Conservation (phyloP, 78 protist species). For the Dictyostelium firmibasis region DNA sequence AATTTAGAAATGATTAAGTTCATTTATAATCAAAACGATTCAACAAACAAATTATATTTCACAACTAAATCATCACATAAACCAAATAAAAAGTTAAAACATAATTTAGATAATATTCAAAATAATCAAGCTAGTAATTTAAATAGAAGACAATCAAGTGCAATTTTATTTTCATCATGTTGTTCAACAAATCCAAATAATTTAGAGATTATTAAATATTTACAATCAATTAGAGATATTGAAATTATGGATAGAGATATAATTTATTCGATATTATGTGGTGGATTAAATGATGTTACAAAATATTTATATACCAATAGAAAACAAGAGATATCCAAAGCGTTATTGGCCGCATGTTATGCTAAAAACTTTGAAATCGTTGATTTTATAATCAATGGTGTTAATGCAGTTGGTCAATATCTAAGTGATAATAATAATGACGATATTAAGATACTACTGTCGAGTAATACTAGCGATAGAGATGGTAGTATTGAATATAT, state of each 20-base stretch:
- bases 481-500: neutral
- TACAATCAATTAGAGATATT: neutral
- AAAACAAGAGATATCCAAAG: neutral
- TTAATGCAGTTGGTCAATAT: neutral
- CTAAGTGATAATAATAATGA: neutral
- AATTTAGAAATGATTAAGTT: neutral
- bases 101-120: neutral
- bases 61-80: neutral
- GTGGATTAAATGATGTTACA: neutral
- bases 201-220: neutral
- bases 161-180: neutral
- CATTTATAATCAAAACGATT: neutral
- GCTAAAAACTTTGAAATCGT: neutral
- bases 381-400: neutral
- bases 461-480: neutral
- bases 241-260: neutral
- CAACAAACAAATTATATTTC: neutral
- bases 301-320: neutral
- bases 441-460: neutral
- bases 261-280: neutral
- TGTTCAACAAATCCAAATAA: neutral
- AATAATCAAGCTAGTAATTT: neutral
- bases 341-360: neutral
- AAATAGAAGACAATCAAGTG: neutral
- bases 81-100: neutral